These are phyloP conservation scores for Brassica rapa DNA, from an alignment of 345 rosid genomes.

Conservation along the genomic window DNA sequence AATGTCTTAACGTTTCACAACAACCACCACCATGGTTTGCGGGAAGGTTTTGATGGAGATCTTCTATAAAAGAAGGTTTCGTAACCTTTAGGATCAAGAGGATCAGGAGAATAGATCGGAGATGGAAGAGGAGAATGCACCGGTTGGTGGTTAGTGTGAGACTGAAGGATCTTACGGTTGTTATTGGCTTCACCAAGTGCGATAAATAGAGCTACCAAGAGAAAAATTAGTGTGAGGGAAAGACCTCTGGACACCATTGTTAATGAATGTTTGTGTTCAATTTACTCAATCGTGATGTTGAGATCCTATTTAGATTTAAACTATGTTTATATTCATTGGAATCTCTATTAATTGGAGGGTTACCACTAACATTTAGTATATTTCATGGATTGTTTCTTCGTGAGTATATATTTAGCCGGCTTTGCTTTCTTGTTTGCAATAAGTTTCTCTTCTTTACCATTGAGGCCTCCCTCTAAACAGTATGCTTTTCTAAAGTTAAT, in stretches of 20 bases:
- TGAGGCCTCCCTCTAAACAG: conserved; percentile 16
- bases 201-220: conserved; percentile 4
- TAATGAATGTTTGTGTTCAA: background rate
- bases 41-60: conserved; percentile 6
- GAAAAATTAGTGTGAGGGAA: conserved; percentile 5
- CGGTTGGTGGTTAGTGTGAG: conserved; percentile 19
- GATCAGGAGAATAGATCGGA: conserved; percentile 7
- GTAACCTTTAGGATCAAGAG: conserved; percentile 4
- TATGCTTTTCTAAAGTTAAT: background rate
- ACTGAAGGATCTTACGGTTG: conserved; percentile 13
- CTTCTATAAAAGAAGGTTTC: conserved; percentile 18
- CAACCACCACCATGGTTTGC: conserved; percentile 32
- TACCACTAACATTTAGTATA: conserved; percentile 15
- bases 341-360: conserved; percentile 1
- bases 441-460: background rate
- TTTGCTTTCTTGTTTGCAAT: background rate
- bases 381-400: background rate
- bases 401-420: conserved; percentile 15
- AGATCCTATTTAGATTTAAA: background rate
- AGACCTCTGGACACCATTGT: conserved; percentile 13
- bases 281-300: background rate
- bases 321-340: conserved; percentile 9
- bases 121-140: conserved; percentile 31
- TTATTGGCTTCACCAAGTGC: conserved; percentile 18
- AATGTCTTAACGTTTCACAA: conserved; percentile 6